Evolutionary conservation across 2,329 filamentous ascomycete species (phyloP).

Genomic region (Aspergillus sp.): DNA sequence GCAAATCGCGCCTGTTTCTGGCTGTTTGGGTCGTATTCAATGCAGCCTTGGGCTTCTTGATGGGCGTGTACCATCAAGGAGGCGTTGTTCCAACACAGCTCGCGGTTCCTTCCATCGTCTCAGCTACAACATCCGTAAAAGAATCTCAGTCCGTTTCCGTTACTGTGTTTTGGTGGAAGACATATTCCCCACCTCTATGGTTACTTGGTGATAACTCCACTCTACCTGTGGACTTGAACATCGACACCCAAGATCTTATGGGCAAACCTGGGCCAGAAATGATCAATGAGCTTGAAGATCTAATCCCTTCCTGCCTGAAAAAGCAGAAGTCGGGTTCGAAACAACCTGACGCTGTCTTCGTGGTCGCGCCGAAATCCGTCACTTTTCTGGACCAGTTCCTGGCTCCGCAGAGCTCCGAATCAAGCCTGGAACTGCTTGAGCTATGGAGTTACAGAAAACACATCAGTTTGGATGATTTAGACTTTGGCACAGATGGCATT

Average conservation of each 20-base stretch:
- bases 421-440: slow-evolving; percentile 35
- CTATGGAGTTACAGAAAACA: slow-evolving; percentile 49
- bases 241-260: slow-evolving; percentile 50
- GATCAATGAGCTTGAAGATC: slow-evolving; percentile 37
- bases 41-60: slow-evolving; percentile 46
- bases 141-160: slow-evolving; percentile 21
- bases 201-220: slow-evolving; percentile 44
- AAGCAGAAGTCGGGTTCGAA: slow-evolving; percentile 9
- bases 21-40: slow-evolving; percentile 52
- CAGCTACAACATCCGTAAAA: slow-evolving; percentile 22
- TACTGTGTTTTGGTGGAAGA: slow-evolving; percentile 56
- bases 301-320: slow-evolving; percentile 32
- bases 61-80: slow-evolving; percentile 56
- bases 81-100: slow-evolving; percentile 53
- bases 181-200: slow-evolving; percentile 54
- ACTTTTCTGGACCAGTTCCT: slow-evolving; percentile 43
- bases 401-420: slow-evolving; percentile 7
- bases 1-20: slow-evolving; percentile 43
- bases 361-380: slow-evolving; percentile 49
- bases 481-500: slow-evolving; percentile 51
- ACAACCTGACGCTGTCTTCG: slow-evolving; percentile 31
- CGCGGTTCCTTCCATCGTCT: slow-evolving; percentile 42
- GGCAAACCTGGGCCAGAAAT: slow-evolving; percentile 46
- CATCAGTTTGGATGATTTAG: slow-evolving; percentile 53
- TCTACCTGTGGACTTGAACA: slow-evolving; percentile 32